Evolutionary conservation across 1,284 basidiomycete genomes (phyloP).

Genomic region (Coriolopsis trogii): DNA sequence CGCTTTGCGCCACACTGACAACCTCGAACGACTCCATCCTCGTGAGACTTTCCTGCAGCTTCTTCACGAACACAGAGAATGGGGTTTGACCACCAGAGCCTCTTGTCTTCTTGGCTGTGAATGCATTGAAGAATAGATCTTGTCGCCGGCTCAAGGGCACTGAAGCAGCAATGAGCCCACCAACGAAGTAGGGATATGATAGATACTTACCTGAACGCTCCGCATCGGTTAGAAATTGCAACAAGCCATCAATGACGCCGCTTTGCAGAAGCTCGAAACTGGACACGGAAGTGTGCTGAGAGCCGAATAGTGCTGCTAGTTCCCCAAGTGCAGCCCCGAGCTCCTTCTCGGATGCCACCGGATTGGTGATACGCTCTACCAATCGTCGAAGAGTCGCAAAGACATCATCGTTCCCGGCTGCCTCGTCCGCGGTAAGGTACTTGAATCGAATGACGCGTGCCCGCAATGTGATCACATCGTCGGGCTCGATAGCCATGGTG

Average conservation of each 20-base stretch:
- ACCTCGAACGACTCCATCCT: slow-evolving; percentile 95
- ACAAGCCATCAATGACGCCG: slow-evolving; percentile 87
- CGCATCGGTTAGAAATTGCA: slow-evolving; percentile 80
- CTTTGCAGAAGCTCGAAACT: slow-evolving; percentile 96
- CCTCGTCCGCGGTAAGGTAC: slow-evolving; percentile 58
- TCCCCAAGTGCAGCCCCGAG: slow-evolving; percentile 68
- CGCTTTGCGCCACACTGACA: slow-evolving; percentile 78
- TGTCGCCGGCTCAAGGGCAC: slow-evolving; percentile 63
- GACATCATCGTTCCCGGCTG: slow-evolving; percentile 63
- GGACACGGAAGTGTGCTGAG: slow-evolving; percentile 81
- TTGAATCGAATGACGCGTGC: slow-evolving; percentile 86
- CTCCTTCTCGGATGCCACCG: slow-evolving; percentile 64
- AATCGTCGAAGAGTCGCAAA: slow-evolving; percentile 67
- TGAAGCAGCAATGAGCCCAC: slow-evolving; percentile 32
- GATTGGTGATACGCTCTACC: slow-evolving; percentile 62
- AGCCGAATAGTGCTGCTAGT: slow-evolving; percentile 80
- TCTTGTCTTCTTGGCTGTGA: slow-evolving; percentile 59
- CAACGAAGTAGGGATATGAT: not conserved
- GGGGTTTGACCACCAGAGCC: slow-evolving; percentile 56
- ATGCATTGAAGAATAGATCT: slow-evolving; percentile 75
- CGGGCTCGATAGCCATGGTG: slow-evolving; percentile 72
- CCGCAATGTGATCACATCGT: slow-evolving; percentile 89
- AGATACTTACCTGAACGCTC: slow-evolving; percentile 52
- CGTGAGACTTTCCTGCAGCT: slow-evolving; percentile 91
- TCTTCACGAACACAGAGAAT: slow-evolving; percentile 86